A percentile compares a stretch with the other conserved stretches of the same genome.
Evolutionary conservation across 371 early-diverging fungal genomes (phyloP).

Genomic region (Mucor ambiguus): DNA sequence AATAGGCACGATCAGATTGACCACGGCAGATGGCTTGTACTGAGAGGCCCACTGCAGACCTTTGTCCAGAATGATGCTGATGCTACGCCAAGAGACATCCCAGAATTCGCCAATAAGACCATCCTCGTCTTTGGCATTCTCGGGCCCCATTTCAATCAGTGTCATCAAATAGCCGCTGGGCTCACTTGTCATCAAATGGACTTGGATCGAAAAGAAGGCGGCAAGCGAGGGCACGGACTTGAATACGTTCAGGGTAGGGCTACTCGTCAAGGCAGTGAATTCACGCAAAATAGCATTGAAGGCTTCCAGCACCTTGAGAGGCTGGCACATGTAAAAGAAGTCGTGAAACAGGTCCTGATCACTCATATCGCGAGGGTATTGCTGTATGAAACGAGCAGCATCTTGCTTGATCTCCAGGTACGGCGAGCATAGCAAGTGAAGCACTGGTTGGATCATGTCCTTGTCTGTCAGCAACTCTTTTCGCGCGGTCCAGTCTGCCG

Average conservation of each 20-base stretch:
- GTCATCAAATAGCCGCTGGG: slow-evolving; percentile 10
- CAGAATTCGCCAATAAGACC: slow-evolving; percentile 32
- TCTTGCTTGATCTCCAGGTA: slow-evolving; percentile 22
- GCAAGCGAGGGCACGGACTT: slow-evolving; percentile 16
- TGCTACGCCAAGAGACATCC: slow-evolving; percentile 39
- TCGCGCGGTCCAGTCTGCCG: slow-evolving; percentile 1
- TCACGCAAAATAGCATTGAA: slow-evolving; percentile 28
- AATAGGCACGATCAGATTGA: slow-evolving; percentile 31
- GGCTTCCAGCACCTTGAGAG: slow-evolving; percentile 23
- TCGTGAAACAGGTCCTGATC: slow-evolving; percentile 8
- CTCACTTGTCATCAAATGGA: slow-evolving; percentile 4
- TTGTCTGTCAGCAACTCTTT: slow-evolving; percentile 4
- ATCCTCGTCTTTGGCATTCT: slow-evolving; percentile 25
- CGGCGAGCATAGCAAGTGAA: slow-evolving; percentile 27
- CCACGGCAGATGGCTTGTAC: slow-evolving; percentile 34
- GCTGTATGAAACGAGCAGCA: slow-evolving; percentile 10
- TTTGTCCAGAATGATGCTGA: slow-evolving; percentile 26
- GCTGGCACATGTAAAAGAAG: slow-evolving; percentile 14
- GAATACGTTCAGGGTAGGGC: slow-evolving; percentile 21
- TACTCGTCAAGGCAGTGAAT: slow-evolving; percentile 27
- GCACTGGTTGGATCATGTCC: slow-evolving; percentile 20
- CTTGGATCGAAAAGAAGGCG: slow-evolving; percentile 7
- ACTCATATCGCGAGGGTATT: neutral
- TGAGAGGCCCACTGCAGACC: slow-evolving; percentile 39
- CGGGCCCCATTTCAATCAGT: neutral